Conservation (phyloP, 129 eudicot genomes). For the Flaveria bidentis region DNA sequence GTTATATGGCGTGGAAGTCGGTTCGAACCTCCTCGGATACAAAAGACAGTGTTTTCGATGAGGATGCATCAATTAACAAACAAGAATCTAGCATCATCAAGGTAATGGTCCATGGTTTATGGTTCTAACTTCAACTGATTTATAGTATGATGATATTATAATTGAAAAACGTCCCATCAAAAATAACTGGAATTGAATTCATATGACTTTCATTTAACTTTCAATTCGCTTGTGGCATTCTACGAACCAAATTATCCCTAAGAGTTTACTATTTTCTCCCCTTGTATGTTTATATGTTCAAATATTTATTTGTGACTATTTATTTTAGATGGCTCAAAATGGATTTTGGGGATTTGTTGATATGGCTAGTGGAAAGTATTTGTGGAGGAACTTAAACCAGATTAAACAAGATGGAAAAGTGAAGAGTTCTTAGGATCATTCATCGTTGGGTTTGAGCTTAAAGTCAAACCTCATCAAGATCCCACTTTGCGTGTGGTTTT, state of each 20-base stretch:
- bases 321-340: constrained; percentile 51
- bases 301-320: background rate
- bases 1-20: constrained; percentile 61
- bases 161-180: no score
- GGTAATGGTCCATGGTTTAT: constrained; percentile 33
- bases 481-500: no score
- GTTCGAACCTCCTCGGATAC: constrained; percentile 35
- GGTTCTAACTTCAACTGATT: no score
- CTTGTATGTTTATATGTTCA: background rate
- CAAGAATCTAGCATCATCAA: constrained; percentile 37
- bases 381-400: constrained; percentile 69
- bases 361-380: constrained; percentile 83
- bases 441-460: background rate
- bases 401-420: constrained; percentile 43
- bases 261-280: background rate
- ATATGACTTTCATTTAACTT: no score
- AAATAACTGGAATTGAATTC: no score
- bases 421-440: constrained; percentile 31
- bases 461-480: constrained; percentile 19
- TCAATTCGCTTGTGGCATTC: no score
- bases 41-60: constrained; percentile 24
- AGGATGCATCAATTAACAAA: constrained; percentile 31
- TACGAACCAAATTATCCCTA: no score
- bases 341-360: constrained; percentile 83
- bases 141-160: no score